phyloP scores from a whole-genome alignment of 805 yeast species.

The Grigorovia transvaalensis region DNA sequence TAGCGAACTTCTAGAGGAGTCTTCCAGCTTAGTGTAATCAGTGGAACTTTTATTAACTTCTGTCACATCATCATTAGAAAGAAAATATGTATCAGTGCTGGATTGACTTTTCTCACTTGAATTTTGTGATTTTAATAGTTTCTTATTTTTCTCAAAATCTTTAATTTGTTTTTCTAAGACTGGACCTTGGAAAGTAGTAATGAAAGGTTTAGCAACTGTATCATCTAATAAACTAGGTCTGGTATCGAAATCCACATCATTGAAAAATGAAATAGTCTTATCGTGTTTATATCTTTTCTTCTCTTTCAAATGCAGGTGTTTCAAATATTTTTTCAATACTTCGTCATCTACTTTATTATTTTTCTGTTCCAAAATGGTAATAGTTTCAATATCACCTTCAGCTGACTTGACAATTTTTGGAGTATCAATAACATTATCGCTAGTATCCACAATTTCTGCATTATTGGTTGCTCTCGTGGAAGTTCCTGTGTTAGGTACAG shows the following conservation, averaged over 20 bases:
- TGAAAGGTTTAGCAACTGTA: conserved; percentile 24
- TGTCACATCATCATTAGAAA: too few relatives aligned
- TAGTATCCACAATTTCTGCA: background rate
- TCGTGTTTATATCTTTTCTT: conserved; percentile 7
- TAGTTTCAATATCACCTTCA: background rate
- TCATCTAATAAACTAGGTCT: conserved; percentile 45
- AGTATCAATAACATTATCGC: background rate
- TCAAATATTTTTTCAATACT: conserved; percentile 6
- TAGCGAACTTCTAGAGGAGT: background rate
- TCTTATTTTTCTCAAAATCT: conserved; percentile 8
- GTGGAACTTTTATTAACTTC: background rate
- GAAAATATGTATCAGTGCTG: background rate
- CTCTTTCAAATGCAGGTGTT: conserved; percentile 6
- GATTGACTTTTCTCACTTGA: background rate
- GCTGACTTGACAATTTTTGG: background rate
- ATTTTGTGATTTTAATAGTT: background rate
- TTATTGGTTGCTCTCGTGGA: background rate
- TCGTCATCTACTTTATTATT: conserved; percentile 2
- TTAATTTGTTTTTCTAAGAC: conserved; percentile 20
- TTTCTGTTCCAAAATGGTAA: background rate
- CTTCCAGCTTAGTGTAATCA: background rate
- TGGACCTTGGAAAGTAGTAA: conserved; percentile 24
- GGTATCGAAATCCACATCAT: conserved; percentile 39
- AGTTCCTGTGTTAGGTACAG: background rate
- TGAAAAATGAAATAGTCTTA: conserved; percentile 37